Conservation (phyloP, 306 rosid species). For the Cucurbita ficifolia region DNA sequence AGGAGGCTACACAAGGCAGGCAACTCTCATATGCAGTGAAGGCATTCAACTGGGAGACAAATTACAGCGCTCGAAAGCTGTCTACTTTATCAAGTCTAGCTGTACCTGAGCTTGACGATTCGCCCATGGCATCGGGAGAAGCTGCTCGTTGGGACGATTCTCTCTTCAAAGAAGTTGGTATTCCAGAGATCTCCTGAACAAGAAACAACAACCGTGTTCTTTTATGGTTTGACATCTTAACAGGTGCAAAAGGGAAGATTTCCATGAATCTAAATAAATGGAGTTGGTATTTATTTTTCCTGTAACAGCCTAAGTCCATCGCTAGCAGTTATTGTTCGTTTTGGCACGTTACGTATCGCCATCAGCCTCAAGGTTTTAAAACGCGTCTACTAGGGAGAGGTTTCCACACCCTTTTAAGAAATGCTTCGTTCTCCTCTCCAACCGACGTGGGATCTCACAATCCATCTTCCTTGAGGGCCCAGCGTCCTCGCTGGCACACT, state of each 20-base stretch:
- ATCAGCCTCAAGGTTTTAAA: too few species aligned
- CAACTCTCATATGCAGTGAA: background rate
- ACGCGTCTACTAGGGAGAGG: too few species aligned
- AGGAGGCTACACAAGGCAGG: too few species aligned
- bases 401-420: too few species aligned
- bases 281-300: background rate
- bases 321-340: too few species aligned
- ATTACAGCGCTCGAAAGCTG: constrained; percentile 43
- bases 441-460: too few species aligned
- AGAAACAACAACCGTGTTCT: background rate
- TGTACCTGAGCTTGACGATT: constrained; percentile 88
- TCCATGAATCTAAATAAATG: background rate
- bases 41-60: constrained; percentile 3
- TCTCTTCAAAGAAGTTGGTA: constrained; percentile 63
- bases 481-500: too few species aligned
- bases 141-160: constrained; percentile 52
- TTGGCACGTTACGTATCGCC: too few species aligned
- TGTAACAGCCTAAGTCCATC: too few species aligned
- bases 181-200: constrained; percentile 65
- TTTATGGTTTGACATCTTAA: background rate
- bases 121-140: constrained; percentile 94
- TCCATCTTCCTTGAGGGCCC: too few species aligned
- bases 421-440: too few species aligned
- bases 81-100: constrained; percentile 63
- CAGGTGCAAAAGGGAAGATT: background rate